Percentiles rank a stretch among this genome's conserved stretches.
Evolutionary conservation across 345 rosid species (phyloP).

Genomic region (Boechera divaricarpa): DNA sequence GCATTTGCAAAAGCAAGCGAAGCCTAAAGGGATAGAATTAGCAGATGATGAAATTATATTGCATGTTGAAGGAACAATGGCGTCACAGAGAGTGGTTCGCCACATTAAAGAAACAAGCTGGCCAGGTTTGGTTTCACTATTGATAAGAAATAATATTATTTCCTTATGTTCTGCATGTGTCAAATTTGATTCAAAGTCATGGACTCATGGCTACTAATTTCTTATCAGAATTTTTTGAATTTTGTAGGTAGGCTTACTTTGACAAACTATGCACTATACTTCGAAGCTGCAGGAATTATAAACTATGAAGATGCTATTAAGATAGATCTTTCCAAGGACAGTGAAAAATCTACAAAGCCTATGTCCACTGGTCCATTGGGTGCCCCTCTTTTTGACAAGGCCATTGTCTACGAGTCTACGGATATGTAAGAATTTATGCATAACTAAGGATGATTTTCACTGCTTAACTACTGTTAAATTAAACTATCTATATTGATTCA

Average conservation of each 20-base stretch:
- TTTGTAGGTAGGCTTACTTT: slow-evolving; percentile 83
- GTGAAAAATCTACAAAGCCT: slow-evolving; percentile 58
- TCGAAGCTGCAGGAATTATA: slow-evolving; percentile 82
- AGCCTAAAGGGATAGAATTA: slow-evolving; percentile 70
- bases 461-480: neutral
- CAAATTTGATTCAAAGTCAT: slow-evolving; percentile 2
- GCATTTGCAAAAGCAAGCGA: slow-evolving; percentile 74
- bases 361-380: slow-evolving; percentile 96
- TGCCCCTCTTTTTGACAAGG: slow-evolving; percentile 95
- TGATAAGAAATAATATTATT: neutral
- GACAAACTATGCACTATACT: slow-evolving; percentile 90
- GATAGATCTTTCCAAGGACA: slow-evolving; percentile 72
- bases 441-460: neutral
- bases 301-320: slow-evolving; percentile 81
- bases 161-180: neutral
- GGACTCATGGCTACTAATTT: slow-evolving; percentile 15
- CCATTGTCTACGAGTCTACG: slow-evolving; percentile 70
- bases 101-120: slow-evolving; percentile 88
- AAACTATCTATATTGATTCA: neutral
- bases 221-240: slow-evolving; percentile 13
- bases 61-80: slow-evolving; percentile 91
- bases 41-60: slow-evolving; percentile 85
- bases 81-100: slow-evolving; percentile 79
- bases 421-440: slow-evolving; percentile 67
- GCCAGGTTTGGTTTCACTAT: slow-evolving; percentile 64